Evolutionary conservation across 2,329 filamentous ascomycete species (phyloP), one percentile per base, ranked within the genome.

Genomic region (Plenodomus lindquistii): DNA sequence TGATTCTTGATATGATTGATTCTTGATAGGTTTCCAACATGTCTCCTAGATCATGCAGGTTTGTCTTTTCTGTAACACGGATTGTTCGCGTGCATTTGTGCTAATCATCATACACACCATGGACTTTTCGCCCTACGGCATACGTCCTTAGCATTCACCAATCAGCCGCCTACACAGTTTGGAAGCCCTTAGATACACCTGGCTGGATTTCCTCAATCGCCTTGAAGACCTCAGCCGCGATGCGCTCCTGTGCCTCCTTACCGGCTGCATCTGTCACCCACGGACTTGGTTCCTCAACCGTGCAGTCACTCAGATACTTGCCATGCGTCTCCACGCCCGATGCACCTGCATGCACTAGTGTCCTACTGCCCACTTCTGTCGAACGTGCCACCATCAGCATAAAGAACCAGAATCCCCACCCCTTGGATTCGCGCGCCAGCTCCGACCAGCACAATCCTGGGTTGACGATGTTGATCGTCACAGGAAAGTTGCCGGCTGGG

Each of bases 301-400:
- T 36, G 24, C 57, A 63, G 41, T 74, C 56, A 13, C 50, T 64
- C 40, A 75, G 37, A 41, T 73, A 76, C 52, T 68, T 56, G 1
- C 73, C 73, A 60, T 75, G 71, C 35, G 56, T 41, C 57, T 36
- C 29, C 13, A 20, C 16, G 17, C 50, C 48, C 24, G 52, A 29
- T 3, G 39, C 42, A 16, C 44, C 71, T 1, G 66, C 73, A 52
- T 70, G 54, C 2, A 76, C 69, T 18, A 75, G 53, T 3, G 68
- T 75, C 20, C 74, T 51, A 18, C 61, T 63, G 0, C 74, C 74
- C 2, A 71, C 67, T 50, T 76, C 74, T 11, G 69, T 71, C 9
- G 65, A 69, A 7, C 73, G 52, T 10, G 66, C 72, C 18, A 69
- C 43, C 11, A 60, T 6, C 21, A 59, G 22, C 35, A 52, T 56